A percentile compares a stretch with the other conserved stretches of the same genome.
Conservation (phyloP, 108 stramenopile species). For the Fragilaria radians region DNA sequence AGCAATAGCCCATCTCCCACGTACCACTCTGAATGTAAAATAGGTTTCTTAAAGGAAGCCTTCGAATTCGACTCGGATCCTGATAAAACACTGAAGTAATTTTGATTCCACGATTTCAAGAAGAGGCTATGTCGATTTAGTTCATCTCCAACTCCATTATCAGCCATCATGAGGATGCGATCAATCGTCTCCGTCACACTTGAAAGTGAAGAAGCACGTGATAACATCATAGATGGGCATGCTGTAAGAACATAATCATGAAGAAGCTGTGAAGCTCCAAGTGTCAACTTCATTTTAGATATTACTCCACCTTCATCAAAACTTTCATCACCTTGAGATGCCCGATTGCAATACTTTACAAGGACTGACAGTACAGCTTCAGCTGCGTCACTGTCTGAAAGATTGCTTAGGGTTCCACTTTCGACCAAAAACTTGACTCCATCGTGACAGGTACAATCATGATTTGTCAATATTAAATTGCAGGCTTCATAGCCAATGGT, state of each 20-base stretch:
- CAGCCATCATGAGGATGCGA: conserved; percentile 50
- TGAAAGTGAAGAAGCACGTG: conserved; percentile 23
- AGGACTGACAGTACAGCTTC: conserved; percentile 29
- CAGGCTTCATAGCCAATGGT: conserved; percentile 21
- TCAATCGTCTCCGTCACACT: conserved; percentile 46
- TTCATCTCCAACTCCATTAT: conserved; percentile 67
- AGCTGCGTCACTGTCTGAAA: conserved; percentile 15
- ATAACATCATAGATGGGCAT: conserved; percentile 29
- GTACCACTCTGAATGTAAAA: conserved; percentile 69
- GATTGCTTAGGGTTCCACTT: conserved; percentile 32
- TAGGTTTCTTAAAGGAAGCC: conserved; percentile 8
- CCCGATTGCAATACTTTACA: conserved; percentile 21
- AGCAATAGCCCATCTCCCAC: conserved; percentile 81
- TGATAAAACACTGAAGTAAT: neutral
- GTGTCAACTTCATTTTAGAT: conserved; percentile 37
- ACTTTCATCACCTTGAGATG: conserved; percentile 13
- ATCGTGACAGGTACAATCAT: conserved; percentile 23
- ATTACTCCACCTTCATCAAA: conserved; percentile 12
- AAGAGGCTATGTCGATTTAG: conserved; percentile 28
- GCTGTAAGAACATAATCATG: conserved; percentile 40
- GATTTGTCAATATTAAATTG: conserved; percentile 14
- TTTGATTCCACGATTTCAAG: neutral
- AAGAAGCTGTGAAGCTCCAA: conserved; percentile 43
- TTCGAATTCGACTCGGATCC: neutral
- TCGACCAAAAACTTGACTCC: conserved; percentile 25